phyloP scores from a whole-genome alignment of 148 eudicot species.

The Nyssa sinensis region DNA sequence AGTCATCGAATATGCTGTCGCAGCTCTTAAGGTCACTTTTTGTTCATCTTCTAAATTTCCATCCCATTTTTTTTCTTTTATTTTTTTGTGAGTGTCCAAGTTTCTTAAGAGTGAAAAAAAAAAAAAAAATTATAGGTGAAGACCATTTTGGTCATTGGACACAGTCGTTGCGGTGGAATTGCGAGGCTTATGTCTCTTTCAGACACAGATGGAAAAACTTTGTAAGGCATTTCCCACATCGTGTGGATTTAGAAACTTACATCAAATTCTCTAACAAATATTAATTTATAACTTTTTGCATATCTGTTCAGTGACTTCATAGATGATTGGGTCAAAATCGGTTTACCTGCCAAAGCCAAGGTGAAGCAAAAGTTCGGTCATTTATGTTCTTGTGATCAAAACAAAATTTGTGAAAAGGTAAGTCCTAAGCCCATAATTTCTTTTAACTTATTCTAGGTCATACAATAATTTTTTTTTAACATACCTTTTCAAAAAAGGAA shows the following conservation, averaged over 20 bases:
- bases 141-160: slow-evolving; percentile 37
- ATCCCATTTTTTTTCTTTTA: neutral
- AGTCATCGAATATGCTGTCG: slow-evolving; percentile 1
- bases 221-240: slow-evolving; percentile 11
- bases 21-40: neutral
- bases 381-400: neutral
- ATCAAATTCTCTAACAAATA: neutral
- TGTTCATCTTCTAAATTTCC: too few relatives aligned
- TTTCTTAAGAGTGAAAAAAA: neutral
- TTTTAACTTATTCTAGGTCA: too few relatives aligned
- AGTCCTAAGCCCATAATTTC: too few relatives aligned
- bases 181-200: slow-evolving; percentile 13
- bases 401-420: neutral
- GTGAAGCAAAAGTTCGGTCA: neutral
- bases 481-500: too few relatives aligned
- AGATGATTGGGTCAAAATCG: slow-evolving; percentile 32
- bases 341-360: slow-evolving; percentile 22
- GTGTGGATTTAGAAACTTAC: neutral
- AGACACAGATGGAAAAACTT: slow-evolving; percentile 4
- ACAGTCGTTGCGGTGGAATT: slow-evolving; percentile 38
- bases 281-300: neutral
- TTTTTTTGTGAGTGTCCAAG: neutral
- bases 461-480: too few relatives aligned
- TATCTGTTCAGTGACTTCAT: slow-evolving; percentile 35
- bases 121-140: slow-evolving; percentile 19